Evolutionary conservation across 345 rosid genomes (phyloP).

Genomic region (Iberis pinnata): DNA sequence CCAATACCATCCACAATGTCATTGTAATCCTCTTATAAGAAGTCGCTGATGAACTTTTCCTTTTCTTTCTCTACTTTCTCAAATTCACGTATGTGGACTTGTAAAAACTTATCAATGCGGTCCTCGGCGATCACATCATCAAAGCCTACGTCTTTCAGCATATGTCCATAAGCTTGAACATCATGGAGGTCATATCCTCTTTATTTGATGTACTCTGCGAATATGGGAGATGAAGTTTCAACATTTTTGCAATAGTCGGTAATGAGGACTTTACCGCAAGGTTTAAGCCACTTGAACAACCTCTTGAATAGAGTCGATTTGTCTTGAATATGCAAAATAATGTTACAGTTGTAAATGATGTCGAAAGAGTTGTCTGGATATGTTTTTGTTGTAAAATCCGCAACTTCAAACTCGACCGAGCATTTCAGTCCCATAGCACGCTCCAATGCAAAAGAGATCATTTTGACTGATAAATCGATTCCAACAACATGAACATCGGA

Average conservation of each 20-base stretch:
- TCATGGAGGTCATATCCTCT: slow-evolving; percentile 98
- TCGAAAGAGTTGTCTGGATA: slow-evolving; percentile 73
- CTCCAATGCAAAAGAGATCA: slow-evolving; percentile 88
- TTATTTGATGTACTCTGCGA: slow-evolving; percentile 61
- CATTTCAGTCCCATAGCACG: slow-evolving; percentile 88
- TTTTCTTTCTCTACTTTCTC: slow-evolving; percentile 60
- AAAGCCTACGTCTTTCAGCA: slow-evolving; percentile 87
- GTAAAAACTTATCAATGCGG: slow-evolving; percentile 74
- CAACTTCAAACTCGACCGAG: slow-evolving; percentile 89
- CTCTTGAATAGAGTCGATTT: slow-evolving; percentile 73
- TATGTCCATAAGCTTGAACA: slow-evolving; percentile 78
- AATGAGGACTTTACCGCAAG: slow-evolving; percentile 89
- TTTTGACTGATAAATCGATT: slow-evolving; percentile 81
- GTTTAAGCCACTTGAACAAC: slow-evolving; percentile 91
- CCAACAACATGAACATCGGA: slow-evolving; percentile 83
- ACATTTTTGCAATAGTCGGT: slow-evolving; percentile 71
- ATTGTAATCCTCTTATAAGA: too few relatives aligned
- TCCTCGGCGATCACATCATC: slow-evolving; percentile 70
- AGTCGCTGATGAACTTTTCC: slow-evolving; percentile 60
- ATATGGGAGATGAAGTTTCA: slow-evolving; percentile 55
- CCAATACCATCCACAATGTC: too few relatives aligned
- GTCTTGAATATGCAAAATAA: slow-evolving; percentile 89
- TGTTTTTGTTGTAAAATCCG: slow-evolving; percentile 73
- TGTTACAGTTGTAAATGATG: slow-evolving; percentile 92
- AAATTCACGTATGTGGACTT: slow-evolving; percentile 60